Base-by-base conservation (phyloP, 345 rosid species). In the Firmiana major region DNA sequence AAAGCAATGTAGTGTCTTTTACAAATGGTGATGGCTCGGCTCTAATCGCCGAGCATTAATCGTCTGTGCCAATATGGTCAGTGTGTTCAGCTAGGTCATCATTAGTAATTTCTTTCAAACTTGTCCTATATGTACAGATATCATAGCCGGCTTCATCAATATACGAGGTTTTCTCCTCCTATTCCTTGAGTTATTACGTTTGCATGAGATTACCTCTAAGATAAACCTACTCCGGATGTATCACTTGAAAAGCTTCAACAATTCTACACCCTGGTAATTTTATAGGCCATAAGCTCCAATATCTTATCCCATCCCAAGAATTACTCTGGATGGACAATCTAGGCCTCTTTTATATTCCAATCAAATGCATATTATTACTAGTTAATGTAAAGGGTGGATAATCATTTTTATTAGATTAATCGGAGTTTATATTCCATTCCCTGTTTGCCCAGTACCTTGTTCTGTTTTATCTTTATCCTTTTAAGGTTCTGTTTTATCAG, bases 91-190 rank as follows among this genome's bases (percentile, higher is more conserved):
- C 76, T 65, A 79, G 80, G 63, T 83, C 59, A 63, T 74, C 31
- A 19, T 53, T 74, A 71, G 79, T 54, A 72, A 65, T 63, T 77
- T 74, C 55, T 40, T 74, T 70, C 80, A 66, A 65, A 76, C 75
- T 70, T 78, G 71, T 60, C 80, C 46, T 64, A 24, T 80, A 82
- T 87, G 88, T 87, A 87, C 84, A 87, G 90, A 82, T 85, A 34
- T 42, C 80, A 81, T 83, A 85, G 82, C 34, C 71, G 79, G 78
- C 76, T 74, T 83, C 10, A 77, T 83, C 75, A 78, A 81, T 82
- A 84, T 71, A 77, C 71, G 82, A 77, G 82, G 82, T 60, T 59
- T 22, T 65, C 79, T 77, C 69, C 45, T 64, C 75, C 42, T 74
- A 63, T 22, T 69, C 51, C 26, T 70, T 46, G 5, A 54, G 70